A percentile compares a stretch with the other conserved stretches of the same genome.
Conservation (phyloP, 2,329 filamentous ascomycete species). For the Cladophialophora immunda region DNA sequence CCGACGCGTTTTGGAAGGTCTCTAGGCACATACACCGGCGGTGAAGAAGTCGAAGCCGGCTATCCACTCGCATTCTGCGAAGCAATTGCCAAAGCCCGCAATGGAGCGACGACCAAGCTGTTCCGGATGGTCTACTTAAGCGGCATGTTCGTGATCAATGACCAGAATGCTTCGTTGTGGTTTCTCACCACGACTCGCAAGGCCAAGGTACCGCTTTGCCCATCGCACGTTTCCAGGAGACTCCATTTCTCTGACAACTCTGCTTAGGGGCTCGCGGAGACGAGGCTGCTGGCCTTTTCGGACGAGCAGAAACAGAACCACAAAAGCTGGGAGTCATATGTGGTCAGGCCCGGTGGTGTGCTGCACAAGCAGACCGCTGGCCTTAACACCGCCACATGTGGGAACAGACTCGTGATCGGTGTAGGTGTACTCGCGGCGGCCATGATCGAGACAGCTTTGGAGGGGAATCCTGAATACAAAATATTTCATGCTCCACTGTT, state of each 20-base stretch:
- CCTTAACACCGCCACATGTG: constrained; percentile 9
- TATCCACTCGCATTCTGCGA: constrained; percentile 31
- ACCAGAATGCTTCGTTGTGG: constrained; percentile 25
- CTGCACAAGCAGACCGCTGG: constrained; percentile 1
- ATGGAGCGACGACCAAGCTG: background rate
- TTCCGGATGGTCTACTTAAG: constrained; percentile 31
- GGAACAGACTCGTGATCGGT: constrained; percentile 13
- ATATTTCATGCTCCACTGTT: constrained; percentile 5
- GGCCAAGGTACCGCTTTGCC: constrained; percentile 6
- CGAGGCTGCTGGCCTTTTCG: constrained; percentile 2
- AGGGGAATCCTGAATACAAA: constrained; percentile 15
- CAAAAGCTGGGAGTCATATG: constrained; percentile 13
- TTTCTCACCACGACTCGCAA: constrained; percentile 14
- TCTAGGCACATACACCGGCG: constrained; percentile 23
- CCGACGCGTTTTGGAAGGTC: background rate
- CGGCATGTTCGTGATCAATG: constrained; percentile 25
- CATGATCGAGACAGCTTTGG: constrained; percentile 24
- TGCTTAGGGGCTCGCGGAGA: constrained; percentile 11
- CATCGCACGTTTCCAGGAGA: background rate
- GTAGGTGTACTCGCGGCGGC: constrained; percentile 21
- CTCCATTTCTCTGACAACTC: background rate
- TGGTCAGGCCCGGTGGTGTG: constrained; percentile 27
- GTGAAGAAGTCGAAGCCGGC: constrained; percentile 26
- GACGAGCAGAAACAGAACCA: constrained; percentile 13
- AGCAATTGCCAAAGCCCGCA: constrained; percentile 21